Base-by-base conservation (phyloP, 345 rosid species). In the Citrus glauca region DNA sequence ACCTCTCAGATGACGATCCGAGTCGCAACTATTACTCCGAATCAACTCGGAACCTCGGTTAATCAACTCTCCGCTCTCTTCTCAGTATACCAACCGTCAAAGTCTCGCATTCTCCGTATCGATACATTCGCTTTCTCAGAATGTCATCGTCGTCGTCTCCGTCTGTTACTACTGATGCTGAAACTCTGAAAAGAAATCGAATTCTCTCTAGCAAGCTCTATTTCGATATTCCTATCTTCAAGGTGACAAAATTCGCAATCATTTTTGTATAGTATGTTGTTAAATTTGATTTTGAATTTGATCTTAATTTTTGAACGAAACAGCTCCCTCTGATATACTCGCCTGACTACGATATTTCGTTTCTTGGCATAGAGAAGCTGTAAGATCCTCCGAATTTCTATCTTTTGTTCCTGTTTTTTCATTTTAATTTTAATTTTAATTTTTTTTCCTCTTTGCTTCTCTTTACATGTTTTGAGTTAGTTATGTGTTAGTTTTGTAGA, bases 351-450 rank as follows among this genome's bases (percentile, higher is more conserved):
- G 85, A 92, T 75, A 95, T 95, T 79, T 74, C 94, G 7, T 93
- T 95, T 86, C 79, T 92, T 74, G 99, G 99, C 75, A 84, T 95
- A 9, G 99, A 93, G 89, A 95, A 95, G 75, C 81, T 93, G 99
- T 95, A 81, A 84, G 95, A 73, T 35, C 25, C 60, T 45, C 28
- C 20, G 5, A 19, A 35, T 63, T 76, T 38, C 30, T 25, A 61
- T 63, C 50, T 45, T 45, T 42, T 10, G 16, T n/a, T 24, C 25
- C 28, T 9, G 5, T 45, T 14, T 33, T 37, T 37, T 37, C 8
- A 7, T 37, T 37, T 56, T 25, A 6, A 32, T 6, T 24, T 11
- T 25, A 45, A 10, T 42, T 42, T 42, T 42, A 10, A 11, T 0
- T 5, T 63, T 45, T 11, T 57, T 9, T 53, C 13, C 5, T 74